Base-by-base conservation (phyloP, 2,329 filamentous ascomycete genomes). In the Colletotrichum costaricense region DNA sequence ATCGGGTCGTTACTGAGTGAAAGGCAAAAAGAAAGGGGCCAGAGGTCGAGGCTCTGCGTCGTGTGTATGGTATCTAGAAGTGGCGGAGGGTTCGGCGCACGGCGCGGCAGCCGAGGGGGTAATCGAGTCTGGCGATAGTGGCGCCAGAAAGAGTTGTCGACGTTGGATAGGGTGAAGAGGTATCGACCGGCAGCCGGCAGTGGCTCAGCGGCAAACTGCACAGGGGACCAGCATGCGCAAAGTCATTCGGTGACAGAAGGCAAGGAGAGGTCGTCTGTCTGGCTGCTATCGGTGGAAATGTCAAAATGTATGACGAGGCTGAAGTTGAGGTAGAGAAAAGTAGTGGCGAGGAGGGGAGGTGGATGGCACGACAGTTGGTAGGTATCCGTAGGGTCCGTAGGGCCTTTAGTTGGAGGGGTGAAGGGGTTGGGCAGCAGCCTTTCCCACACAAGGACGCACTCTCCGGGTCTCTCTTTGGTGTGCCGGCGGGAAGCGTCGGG, bases 181-280 rank as follows among this genome's bases (percentile, higher is more conserved):
- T 54, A 59, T 28, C 30, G 66, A 73, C 59, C 66, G 42, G 55
- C 70, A 60, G 67, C 66, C 49, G 66, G 54, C 67, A 65, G 70
- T 65, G 55, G 70, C 70, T 73, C 70, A 73, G 70, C 70, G 67
- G 66, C 70, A 60, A 35, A 60, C 70, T 69, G 46, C 54, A 64
- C 30, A 69, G 33, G 55, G 57, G 55, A 33, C 54, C 33, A 38
- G 42, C 70, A 70, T 65, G 70, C 70, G 70, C 70, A 56, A 30
- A 73, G 42, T 70, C 70, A 69, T 73, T 67, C 66, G 66, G 46
- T 56, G 58, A 6, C 26, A 33, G 5, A 26, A 28, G 30, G 57
- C 19, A 52, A 49, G 19, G n/a, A 19, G 22, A 49, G 14, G 28
- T n/a, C 28, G n/a, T 54, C n/a, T 8, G 42, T 22, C 42, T n/a